Percentiles rank a stretch among this genome's conserved stretches.
These are phyloP conservation scores for Ophryocystis elektroscirrha DNA, from an alignment of 169 alveolate genomes.

Conservation along the genomic window DNA sequence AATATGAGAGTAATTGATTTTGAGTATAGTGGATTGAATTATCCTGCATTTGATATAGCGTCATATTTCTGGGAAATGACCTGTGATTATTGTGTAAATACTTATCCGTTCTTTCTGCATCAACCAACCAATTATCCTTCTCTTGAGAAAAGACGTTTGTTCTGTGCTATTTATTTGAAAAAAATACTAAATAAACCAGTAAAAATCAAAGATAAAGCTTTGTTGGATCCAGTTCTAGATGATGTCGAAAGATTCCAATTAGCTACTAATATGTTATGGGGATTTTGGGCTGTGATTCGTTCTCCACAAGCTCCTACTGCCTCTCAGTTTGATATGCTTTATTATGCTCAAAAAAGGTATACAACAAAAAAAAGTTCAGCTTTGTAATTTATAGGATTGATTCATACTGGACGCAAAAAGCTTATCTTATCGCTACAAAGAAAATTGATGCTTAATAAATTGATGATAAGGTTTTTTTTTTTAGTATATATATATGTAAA, in stretches of 20 bases:
- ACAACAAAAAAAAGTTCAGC: too few relatives aligned
- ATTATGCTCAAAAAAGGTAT: neutral
- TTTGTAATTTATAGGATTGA: too few relatives aligned
- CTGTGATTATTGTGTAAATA: neutral
- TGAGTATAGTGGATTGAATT: slow-evolving; percentile 3
- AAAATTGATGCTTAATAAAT: too few relatives aligned
- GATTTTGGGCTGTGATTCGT: neutral
- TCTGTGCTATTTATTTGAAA: neutral
- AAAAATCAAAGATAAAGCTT: neutral
- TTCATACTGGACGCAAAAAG: too few relatives aligned
- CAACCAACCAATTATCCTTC: neutral
- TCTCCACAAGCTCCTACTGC: neutral
- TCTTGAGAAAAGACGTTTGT: neutral
- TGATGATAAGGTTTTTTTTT: too few relatives aligned
- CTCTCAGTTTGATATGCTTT: neutral
- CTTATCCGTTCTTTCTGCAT: slow-evolving; percentile 2
- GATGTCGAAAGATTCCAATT: neutral
- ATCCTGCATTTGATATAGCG: slow-evolving; percentile 11
- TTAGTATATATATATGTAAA: too few relatives aligned
- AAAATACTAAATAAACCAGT: neutral
- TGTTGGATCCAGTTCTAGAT: neutral
- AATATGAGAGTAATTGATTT: slow-evolving; percentile 2
- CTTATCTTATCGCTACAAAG: too few relatives aligned
- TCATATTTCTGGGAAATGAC: slow-evolving; percentile 1
- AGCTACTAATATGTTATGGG: neutral